Percentiles rank a stretch among this genome's conserved stretches.
Evolutionary conservation across 139 green algal genomes (phyloP).

Genomic region (Coelastrella sp.): DNA sequence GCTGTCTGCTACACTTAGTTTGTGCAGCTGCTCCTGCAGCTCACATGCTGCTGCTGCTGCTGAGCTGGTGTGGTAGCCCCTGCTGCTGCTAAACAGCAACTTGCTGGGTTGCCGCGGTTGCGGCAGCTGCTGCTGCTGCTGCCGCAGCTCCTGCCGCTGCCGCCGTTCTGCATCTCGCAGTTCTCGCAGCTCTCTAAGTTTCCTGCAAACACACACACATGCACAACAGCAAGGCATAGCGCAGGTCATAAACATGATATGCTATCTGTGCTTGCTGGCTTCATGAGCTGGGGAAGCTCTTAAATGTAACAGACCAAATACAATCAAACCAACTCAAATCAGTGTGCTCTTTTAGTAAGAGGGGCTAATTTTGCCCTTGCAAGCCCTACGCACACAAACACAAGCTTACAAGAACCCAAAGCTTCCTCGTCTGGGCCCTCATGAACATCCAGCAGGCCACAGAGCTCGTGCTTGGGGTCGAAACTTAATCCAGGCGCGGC

Average conservation of each 20-base stretch:
- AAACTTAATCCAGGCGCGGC: too few species aligned
- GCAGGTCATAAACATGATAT: too few species aligned
- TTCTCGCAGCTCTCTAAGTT: slow-evolving; percentile 5
- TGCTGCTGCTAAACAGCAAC: background rate
- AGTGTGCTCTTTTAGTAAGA: too few species aligned
- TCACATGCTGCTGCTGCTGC: background rate
- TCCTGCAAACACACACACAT: background rate
- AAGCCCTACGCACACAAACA: too few species aligned
- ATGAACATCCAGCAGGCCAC: background rate
- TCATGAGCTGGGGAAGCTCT: too few species aligned
- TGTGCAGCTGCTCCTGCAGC: background rate
- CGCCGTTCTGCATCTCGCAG: background rate
- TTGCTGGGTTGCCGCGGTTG: background rate
- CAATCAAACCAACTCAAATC: too few species aligned
- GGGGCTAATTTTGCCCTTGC: too few species aligned
- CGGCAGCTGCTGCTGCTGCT: background rate
- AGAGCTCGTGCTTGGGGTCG: background rate
- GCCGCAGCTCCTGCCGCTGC: slow-evolving; percentile 11
- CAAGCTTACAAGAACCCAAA: too few species aligned
- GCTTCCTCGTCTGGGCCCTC: background rate
- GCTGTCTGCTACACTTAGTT: background rate
- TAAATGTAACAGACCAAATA: too few species aligned
- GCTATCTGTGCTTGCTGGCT: too few species aligned
- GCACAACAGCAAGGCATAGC: background rate
- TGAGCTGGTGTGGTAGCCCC: background rate